Conservation (phyloP, 2,329 filamentous ascomycete genomes). For the Fusarium graminum region DNA sequence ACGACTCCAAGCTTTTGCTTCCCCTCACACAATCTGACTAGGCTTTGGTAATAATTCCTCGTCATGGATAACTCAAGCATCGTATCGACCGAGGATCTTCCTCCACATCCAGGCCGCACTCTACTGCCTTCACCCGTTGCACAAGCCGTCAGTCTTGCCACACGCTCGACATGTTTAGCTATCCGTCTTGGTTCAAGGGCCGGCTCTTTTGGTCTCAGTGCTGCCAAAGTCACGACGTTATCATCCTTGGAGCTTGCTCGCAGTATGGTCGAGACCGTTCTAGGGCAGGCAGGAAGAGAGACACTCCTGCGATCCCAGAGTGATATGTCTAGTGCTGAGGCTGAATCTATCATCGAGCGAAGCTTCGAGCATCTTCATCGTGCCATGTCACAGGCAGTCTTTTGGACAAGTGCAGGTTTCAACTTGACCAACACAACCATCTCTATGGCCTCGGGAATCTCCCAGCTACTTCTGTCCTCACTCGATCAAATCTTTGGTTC, state of each 20-base stretch:
- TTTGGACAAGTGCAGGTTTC: constrained; percentile 72
- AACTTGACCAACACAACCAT: constrained; percentile 68
- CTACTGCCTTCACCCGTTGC: constrained; percentile 70
- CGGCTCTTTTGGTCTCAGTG: constrained; percentile 65
- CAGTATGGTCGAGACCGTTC: constrained; percentile 66
- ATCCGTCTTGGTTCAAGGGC: constrained; percentile 67
- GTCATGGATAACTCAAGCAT: constrained; percentile 42
- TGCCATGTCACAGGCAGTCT: constrained; percentile 69
- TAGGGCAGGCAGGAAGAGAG: constrained; percentile 66
- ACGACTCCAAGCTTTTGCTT: not conserved
- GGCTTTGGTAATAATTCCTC: constrained; percentile 23
- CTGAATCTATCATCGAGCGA: constrained; percentile 68
- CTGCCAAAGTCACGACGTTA: constrained; percentile 67
- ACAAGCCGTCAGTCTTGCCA: constrained; percentile 70
- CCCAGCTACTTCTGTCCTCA: constrained; percentile 69
- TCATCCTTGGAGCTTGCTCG: constrained; percentile 70
- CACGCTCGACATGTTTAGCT: constrained; percentile 70
- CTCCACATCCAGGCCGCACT: constrained; percentile 55
- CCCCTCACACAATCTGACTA: constrained; percentile 9
- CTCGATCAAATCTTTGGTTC: constrained; percentile 75
- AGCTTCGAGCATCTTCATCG: constrained; percentile 69
- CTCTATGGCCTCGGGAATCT: constrained; percentile 66
- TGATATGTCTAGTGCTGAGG: constrained; percentile 63
- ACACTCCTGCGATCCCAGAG: constrained; percentile 60
- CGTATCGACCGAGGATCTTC: constrained; percentile 31